These are phyloP conservation scores for Lactifluus rugatus DNA, from an alignment of 768 basidiomycete species.

Conservation along the genomic window DNA sequence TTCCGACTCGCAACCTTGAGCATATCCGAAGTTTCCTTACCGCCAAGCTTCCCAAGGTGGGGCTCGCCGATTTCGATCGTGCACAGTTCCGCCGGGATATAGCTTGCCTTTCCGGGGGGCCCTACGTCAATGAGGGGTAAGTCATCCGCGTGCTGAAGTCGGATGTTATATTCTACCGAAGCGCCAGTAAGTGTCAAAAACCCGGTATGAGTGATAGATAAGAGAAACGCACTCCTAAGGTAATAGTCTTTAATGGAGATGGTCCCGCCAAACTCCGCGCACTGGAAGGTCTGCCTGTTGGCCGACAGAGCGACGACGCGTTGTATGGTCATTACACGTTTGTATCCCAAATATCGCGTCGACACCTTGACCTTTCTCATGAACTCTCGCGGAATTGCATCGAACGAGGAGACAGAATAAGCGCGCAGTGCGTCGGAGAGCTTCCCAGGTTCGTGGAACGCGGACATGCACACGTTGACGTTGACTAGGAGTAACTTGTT, in stretches of 20 bases:
- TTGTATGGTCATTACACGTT: conserved; percentile 19
- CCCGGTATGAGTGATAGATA: background rate
- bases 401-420: conserved; percentile 34
- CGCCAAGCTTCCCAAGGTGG: conserved; percentile 50
- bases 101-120: conserved; percentile 25
- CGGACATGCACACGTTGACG: conserved; percentile 44
- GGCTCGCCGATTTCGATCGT: conserved; percentile 49
- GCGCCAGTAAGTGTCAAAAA: background rate
- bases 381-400: conserved; percentile 40
- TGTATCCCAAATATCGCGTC: conserved; percentile 37
- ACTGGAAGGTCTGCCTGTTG: conserved; percentile 41
- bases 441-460: conserved; percentile 50
- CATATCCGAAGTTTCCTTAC: conserved; percentile 60
- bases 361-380: conserved; percentile 50
- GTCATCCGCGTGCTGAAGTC: conserved; percentile 32
- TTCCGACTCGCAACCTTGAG: conserved; percentile 56
- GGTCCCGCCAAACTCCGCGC: conserved; percentile 44
- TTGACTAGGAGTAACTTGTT: conserved; percentile 45
- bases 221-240: conserved; percentile 41
- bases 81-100: conserved; percentile 64
- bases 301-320: conserved; percentile 35
- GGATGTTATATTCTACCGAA: conserved; percentile 47
- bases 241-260: conserved; percentile 61
- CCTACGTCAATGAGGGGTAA: conserved; percentile 31
- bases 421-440: conserved; percentile 47